These are phyloP conservation scores for Arachis hypogaea DNA, from an alignment of 306 rosid species.

Conservation along the genomic window DNA sequence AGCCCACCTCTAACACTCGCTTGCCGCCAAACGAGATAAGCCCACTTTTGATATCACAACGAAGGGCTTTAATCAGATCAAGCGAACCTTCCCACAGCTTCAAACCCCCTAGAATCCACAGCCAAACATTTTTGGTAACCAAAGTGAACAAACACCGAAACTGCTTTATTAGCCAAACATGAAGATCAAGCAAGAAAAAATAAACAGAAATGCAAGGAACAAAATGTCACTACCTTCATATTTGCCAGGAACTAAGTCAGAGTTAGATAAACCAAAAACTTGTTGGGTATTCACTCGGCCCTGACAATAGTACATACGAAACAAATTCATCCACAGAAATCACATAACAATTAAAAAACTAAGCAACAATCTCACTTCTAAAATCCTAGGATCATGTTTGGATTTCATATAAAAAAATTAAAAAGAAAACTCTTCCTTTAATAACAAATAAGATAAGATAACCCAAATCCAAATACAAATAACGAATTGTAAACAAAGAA, in stretches of 20 bases:
- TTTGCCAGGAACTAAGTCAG: constrained; percentile 91
- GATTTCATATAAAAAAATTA: not conserved
- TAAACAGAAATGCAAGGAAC: constrained; percentile 30
- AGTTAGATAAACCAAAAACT: constrained; percentile 85
- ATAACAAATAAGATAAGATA: not conserved
- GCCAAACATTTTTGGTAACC: not conserved
- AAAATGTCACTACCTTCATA: constrained; percentile 67
- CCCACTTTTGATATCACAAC: constrained; percentile 55
- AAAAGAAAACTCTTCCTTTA: too few species aligned
- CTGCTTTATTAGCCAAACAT: not conserved
- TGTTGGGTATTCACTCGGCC: constrained; percentile 83
- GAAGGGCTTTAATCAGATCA: constrained; percentile 79
- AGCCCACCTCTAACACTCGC: constrained; percentile 87
- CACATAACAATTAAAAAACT: not conserved
- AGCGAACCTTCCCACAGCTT: constrained; percentile 94
- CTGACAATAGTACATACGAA: constrained; percentile 34
- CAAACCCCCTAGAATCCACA: constrained; percentile 68
- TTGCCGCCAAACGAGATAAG: constrained; percentile 57
- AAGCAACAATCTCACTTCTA: not conserved
- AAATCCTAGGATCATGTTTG: not conserved
- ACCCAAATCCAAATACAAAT: not conserved
- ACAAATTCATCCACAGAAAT: constrained; percentile 11
- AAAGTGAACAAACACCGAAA: constrained; percentile 30
- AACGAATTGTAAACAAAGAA: constrained; percentile 11
- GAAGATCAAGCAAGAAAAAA: not conserved